Evolutionary conservation across 2,329 filamentous ascomycete species (phyloP), one percentile per base, ranked within the genome.

Genomic region (Ophiostoma piceae): DNA sequence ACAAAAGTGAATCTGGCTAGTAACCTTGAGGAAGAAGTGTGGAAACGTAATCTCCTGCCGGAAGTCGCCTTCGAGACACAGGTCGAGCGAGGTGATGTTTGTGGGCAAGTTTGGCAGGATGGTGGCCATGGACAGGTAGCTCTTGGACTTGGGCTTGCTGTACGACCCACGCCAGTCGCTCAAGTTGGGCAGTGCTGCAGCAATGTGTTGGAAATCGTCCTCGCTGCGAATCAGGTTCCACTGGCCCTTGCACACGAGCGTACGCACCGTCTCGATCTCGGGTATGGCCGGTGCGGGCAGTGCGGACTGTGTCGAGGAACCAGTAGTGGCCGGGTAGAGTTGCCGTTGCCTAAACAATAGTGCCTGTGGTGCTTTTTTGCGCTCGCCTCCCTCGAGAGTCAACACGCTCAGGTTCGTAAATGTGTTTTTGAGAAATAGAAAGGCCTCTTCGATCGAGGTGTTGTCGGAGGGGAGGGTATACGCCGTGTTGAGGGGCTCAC

Each of bases 311-410:
- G 51, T 26, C 51, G 22, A 14, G 11, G 9, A 22, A 26, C 16
- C 51, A 57, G 2, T n/a, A 12, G 6, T 47, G 16, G 16, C 22
- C 26, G n/a, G 3, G 26, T 2, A 11, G 16, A 26, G 22, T 70
- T 71, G 35, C 3, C 62, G 16, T 68, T 65, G 16, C 72, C 82
- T 77, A 75, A 88, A 88, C 71, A 88, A 84, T 65, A 78, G 79
- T 67, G 92, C 88, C 77, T 88, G 87, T 6, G 90, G 90, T 2
- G 90, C 88, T 77, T 91, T 92, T 76, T 90, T 90, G 73, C 90
- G 86, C 76, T 92, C 89, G 3, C 90, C 90, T n/a, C 90, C 90
- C 77, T 92, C 90, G 19, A 92, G 81, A 0, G 90, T 92, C 75
- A 93, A 80, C 51, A 92, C 86, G 72, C 84, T 85, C 0, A 86